Evolutionary conservation across 352 stramenopile genomes (phyloP).

Genomic region (Thraustochytrium sp.): DNA sequence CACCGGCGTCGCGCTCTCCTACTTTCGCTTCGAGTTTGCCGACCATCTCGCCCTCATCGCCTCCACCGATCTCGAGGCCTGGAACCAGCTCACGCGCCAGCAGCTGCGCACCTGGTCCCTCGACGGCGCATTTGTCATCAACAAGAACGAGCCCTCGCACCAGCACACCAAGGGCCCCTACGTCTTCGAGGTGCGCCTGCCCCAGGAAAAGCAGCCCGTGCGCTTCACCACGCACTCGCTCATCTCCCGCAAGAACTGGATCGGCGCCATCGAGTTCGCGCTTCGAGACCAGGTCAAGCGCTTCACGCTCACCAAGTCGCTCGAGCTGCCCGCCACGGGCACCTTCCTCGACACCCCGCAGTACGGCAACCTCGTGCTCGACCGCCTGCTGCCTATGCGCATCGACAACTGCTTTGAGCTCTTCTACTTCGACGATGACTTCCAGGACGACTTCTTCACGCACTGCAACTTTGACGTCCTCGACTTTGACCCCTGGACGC

Average conservation of each 20-base stretch:
- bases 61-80: not conserved
- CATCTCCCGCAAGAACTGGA: not conserved
- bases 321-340: not conserved
- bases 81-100: not conserved
- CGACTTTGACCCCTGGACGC: conserved; percentile 4
- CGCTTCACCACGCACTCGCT: not conserved
- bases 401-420: not conserved
- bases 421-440: conserved; percentile 14
- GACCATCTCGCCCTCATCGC: not conserved
- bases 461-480: not conserved
- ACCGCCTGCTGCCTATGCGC: conserved; percentile 7
- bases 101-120: conserved; percentile 10
- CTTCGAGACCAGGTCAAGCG: conserved; percentile 15
- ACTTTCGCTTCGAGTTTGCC: conserved; percentile 35
- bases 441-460: not conserved
- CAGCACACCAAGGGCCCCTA: not conserved
- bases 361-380: conserved; percentile 23
- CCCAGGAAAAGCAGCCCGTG: not conserved
- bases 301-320: conserved; percentile 31
- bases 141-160: not conserved
- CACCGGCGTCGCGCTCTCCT: conserved; percentile 33
- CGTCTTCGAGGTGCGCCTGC: conserved; percentile 1
- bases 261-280: conserved; percentile 6
- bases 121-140: conserved; percentile 8
- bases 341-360: conserved; percentile 6